phyloP scores from a whole-genome alignment of 2,329 filamentous ascomycete genomes.

The Dothistroma septosporum region DNA sequence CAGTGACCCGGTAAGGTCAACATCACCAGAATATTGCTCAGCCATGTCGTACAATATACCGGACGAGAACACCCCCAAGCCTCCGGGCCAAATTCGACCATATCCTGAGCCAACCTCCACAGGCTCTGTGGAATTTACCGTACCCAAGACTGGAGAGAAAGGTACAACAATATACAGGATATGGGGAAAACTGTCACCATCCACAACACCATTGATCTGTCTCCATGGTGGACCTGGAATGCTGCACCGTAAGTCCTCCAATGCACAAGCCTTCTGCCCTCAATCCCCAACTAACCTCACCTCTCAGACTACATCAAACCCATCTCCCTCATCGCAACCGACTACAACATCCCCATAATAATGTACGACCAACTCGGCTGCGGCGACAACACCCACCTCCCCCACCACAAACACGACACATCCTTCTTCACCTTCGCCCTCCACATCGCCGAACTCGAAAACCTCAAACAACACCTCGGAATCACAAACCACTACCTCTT shows the following conservation, averaged over 20 bases:
- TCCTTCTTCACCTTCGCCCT: conserved; percentile 47
- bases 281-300: not conserved
- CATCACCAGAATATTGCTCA: not conserved
- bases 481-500: conserved; percentile 43
- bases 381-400: conserved; percentile 47
- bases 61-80: conserved; percentile 9
- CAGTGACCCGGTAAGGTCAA: not conserved
- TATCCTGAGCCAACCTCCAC: conserved; percentile 8
- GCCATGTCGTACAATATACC: conserved; percentile 15
- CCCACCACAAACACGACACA: conserved; percentile 41
- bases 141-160: conserved; percentile 26
- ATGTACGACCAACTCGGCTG: conserved; percentile 53
- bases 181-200: conserved; percentile 33
- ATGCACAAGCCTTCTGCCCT: not conserved
- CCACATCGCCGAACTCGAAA: conserved; percentile 48
- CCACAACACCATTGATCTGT: conserved; percentile 31
- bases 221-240: conserved; percentile 46
- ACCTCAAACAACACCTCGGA: conserved; percentile 42
- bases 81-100: conserved; percentile 11
- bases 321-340: conserved; percentile 34
- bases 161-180: conserved; percentile 39
- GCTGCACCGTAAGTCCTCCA: conserved; percentile 7
- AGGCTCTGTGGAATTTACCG: conserved; percentile 10
- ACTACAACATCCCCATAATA: conserved; percentile 42
- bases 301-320: conserved; percentile 32